These are phyloP conservation scores for Mycena alexandri DNA, from an alignment of 768 basidiomycete species.

Conservation along the genomic window DNA sequence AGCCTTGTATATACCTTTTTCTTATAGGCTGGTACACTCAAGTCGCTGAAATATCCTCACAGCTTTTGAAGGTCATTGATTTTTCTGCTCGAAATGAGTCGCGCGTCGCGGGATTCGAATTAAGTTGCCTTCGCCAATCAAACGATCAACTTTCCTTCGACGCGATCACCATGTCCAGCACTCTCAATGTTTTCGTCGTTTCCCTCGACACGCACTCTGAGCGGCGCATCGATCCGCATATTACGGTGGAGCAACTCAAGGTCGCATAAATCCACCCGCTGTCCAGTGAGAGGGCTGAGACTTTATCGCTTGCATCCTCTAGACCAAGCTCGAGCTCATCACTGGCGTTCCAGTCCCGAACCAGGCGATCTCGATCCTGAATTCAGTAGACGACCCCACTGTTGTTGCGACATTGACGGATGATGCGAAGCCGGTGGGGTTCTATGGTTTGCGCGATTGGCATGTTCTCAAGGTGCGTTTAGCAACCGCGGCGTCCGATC, in stretches of 20 bases:
- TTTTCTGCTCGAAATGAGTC: no score
- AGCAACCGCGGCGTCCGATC: neutral
- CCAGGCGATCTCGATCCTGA: constrained; percentile 76
- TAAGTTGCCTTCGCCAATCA: no score
- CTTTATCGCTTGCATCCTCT: constrained; percentile 22
- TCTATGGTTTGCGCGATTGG: constrained; percentile 80
- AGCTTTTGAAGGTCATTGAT: no score
- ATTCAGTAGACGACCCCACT: constrained; percentile 65
- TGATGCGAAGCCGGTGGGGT: constrained; percentile 75
- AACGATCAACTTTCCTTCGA: neutral
- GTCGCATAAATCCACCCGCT: constrained; percentile 53
- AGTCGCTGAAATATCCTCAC: no score
- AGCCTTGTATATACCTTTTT: no score
- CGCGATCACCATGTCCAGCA: constrained; percentile 49
- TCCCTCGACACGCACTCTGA: constrained; percentile 94
- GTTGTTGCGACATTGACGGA: constrained; percentile 72
- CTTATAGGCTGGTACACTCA: no score
- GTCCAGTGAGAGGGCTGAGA: constrained; percentile 33
- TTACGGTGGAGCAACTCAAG: constrained; percentile 86
- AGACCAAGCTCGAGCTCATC: constrained; percentile 88
- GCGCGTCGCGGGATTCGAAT: no score
- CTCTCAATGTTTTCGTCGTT: constrained; percentile 79
- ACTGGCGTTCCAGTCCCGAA: constrained; percentile 89
- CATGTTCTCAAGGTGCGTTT: constrained; percentile 82
- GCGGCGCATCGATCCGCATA: constrained; percentile 81